Conservation (phyloP, 805 yeast genomes). For the Helenozyma rhizophorensis region DNA sequence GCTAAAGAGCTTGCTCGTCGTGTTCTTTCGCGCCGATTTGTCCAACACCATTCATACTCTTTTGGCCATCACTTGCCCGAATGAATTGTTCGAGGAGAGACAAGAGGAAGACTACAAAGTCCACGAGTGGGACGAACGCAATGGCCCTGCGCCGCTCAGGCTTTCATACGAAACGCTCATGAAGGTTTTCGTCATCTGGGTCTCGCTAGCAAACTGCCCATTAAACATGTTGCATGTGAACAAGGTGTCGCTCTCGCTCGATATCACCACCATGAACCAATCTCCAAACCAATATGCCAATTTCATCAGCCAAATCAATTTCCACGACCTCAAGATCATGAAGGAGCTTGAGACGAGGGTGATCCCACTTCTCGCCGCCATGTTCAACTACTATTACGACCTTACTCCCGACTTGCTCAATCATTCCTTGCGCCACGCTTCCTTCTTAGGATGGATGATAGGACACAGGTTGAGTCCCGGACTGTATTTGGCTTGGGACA, state of each 20-base stretch:
- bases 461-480: slow-evolving; percentile 11
- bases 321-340: slow-evolving; percentile 4
- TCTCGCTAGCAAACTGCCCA: slow-evolving; percentile 24
- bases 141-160: slow-evolving; percentile 4
- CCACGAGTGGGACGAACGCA: too few relatives aligned
- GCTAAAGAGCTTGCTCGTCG: slow-evolving; percentile 19
- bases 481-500: slow-evolving; percentile 14
- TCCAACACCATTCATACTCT: slow-evolving; percentile 16
- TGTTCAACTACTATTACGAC: slow-evolving; percentile 20
- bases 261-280: slow-evolving; percentile 21
- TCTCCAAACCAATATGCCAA: slow-evolving; percentile 20
- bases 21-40: slow-evolving; percentile 23
- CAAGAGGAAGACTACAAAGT: slow-evolving; percentile 4
- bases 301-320: slow-evolving; percentile 13
- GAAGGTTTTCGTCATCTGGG: slow-evolving; percentile 21
- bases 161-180: slow-evolving; percentile 21
- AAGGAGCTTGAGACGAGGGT: slow-evolving; percentile 11
- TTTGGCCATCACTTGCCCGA: slow-evolving; percentile 9
- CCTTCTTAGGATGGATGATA: slow-evolving; percentile 16
- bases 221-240: slow-evolving; percentile 16
- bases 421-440: slow-evolving; percentile 8
- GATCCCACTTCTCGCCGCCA: slow-evolving; percentile 21
- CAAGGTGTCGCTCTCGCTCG: slow-evolving; percentile 19
- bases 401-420: slow-evolving; percentile 13
- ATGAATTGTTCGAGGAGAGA: slow-evolving; percentile 1